Evolutionary conservation across 306 rosid genomes (phyloP).

Genomic region (Cucumis sativus): DNA sequence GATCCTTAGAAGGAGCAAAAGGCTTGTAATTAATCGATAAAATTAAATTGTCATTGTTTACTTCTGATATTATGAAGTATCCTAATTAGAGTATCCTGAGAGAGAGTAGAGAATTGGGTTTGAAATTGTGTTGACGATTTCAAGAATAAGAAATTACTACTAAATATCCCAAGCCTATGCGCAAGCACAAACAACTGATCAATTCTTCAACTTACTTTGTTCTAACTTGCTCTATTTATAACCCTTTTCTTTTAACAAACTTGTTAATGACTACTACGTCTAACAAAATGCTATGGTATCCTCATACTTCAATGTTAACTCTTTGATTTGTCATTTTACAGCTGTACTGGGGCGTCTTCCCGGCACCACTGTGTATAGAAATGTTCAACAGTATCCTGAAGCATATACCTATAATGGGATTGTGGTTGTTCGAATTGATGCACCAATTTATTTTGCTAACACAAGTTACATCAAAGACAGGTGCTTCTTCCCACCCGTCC

Average conservation of each 20-base stretch:
- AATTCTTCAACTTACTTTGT: neutral
- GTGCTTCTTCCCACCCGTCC: slow-evolving; percentile 20
- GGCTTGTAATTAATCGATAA: neutral
- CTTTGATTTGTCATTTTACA: slow-evolving; percentile 29
- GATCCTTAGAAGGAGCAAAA: neutral
- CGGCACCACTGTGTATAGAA: slow-evolving; percentile 90
- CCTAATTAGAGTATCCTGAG: neutral
- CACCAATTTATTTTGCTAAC: slow-evolving; percentile 93
- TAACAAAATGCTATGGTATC: neutral
- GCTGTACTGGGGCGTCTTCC: slow-evolving; percentile 99
- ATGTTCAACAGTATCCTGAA: slow-evolving; percentile 78
- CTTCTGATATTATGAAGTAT: neutral
- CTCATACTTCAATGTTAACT: slow-evolving; percentile 10
- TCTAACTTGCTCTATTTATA: neutral
- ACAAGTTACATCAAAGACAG: slow-evolving; percentile 87
- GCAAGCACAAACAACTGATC: neutral
- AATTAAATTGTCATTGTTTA: neutral
- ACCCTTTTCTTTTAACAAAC: neutral
- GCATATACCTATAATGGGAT: slow-evolving; percentile 91
- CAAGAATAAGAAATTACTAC: neutral
- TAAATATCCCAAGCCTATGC: neutral
- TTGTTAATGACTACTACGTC: neutral
- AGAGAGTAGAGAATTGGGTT: neutral
- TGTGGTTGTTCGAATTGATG: slow-evolving; percentile 86
- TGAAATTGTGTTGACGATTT: neutral